These are phyloP conservation scores for Blastomyces gilchristii DNA, from an alignment of 2,329 filamentous ascomycete genomes.

Conservation along the genomic window DNA sequence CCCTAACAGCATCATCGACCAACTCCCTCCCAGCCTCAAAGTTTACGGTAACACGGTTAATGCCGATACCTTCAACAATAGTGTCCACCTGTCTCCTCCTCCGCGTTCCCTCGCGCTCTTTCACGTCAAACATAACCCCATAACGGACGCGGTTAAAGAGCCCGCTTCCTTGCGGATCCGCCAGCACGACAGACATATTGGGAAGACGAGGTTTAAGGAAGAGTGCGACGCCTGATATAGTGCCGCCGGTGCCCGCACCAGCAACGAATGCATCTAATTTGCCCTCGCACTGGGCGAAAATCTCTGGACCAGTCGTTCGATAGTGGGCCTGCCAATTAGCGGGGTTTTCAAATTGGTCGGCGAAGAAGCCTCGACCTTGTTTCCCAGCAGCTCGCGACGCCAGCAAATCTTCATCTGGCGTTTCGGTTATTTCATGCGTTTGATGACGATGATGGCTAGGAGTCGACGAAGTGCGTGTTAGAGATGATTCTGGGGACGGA, in stretches of 20 bases:
- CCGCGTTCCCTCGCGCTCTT: slow-evolving; percentile 82
- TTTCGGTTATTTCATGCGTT: slow-evolving; percentile 10
- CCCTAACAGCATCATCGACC: slow-evolving; percentile 80
- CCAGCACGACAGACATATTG: slow-evolving; percentile 62
- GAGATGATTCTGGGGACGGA: slow-evolving; percentile 18
- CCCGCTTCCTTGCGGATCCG: slow-evolving; percentile 89
- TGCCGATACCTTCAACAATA: slow-evolving; percentile 90
- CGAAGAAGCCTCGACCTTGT: slow-evolving; percentile 75
- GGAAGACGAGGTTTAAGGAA: slow-evolving; percentile 68
- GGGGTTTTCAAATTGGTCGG: slow-evolving; percentile 87
- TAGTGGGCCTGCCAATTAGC: slow-evolving; percentile 85
- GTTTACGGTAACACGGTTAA: slow-evolving; percentile 89
- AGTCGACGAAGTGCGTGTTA: slow-evolving; percentile 9
- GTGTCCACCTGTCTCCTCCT: slow-evolving; percentile 86
- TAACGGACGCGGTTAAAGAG: slow-evolving; percentile 85
- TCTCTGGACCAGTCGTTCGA: slow-evolving; percentile 76
- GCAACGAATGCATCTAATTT: slow-evolving; percentile 77
- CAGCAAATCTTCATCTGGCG: slow-evolving; percentile 14
- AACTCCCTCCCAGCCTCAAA: slow-evolving; percentile 79
- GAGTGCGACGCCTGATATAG: slow-evolving; percentile 74
- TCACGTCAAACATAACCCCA: slow-evolving; percentile 88
- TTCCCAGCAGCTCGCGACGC: slow-evolving; percentile 27
- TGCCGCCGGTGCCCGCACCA: slow-evolving; percentile 89
- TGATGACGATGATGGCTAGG: slow-evolving; percentile 7
- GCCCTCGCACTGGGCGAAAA: slow-evolving; percentile 66